These are phyloP conservation scores for Mycena chlorophos DNA, from an alignment of 768 basidiomycete species.

Conservation along the genomic window DNA sequence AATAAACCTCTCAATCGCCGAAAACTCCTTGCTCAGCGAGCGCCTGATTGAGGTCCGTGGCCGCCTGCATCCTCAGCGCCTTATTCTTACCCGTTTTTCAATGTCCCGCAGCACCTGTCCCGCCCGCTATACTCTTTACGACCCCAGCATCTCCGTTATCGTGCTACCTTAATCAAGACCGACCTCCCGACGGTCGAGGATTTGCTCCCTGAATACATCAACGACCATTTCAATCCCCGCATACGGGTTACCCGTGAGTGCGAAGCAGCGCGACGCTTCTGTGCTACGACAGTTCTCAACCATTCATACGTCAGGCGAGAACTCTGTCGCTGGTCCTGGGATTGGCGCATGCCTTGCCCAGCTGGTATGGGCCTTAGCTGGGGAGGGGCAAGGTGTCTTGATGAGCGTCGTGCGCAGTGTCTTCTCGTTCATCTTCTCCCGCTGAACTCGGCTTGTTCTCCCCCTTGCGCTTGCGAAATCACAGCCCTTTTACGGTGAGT, in stretches of 20 bases:
- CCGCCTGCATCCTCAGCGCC: not conserved
- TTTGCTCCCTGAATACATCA: constrained; percentile 18
- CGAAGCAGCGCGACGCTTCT: not conserved
- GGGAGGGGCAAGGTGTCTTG: constrained; percentile 15
- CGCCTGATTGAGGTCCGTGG: constrained; percentile 15
- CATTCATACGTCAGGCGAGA: constrained; percentile 11
- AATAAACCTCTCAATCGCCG: constrained; percentile 20
- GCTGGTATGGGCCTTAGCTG: constrained; percentile 15
- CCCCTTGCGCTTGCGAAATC: not conserved
- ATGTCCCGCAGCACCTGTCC: constrained; percentile 17
- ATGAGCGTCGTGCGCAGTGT: constrained; percentile 10
- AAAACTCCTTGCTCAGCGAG: constrained; percentile 14
- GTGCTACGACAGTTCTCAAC: not conserved
- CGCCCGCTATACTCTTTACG: constrained; percentile 8
- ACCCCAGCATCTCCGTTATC: constrained; percentile 13
- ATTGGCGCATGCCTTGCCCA: constrained; percentile 18
- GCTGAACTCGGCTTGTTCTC: not conserved
- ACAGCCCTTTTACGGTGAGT: constrained; percentile 18
- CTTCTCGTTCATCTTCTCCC: not conserved
- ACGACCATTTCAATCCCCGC: constrained; percentile 15
- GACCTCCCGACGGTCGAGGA: constrained; percentile 18
- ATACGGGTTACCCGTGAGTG: constrained; percentile 15
- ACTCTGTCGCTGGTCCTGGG: constrained; percentile 17
- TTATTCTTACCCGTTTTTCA: not conserved
- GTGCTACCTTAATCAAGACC: constrained; percentile 10